Conservation (phyloP, 306 rosid genomes). For the Malus orientalis region DNA sequence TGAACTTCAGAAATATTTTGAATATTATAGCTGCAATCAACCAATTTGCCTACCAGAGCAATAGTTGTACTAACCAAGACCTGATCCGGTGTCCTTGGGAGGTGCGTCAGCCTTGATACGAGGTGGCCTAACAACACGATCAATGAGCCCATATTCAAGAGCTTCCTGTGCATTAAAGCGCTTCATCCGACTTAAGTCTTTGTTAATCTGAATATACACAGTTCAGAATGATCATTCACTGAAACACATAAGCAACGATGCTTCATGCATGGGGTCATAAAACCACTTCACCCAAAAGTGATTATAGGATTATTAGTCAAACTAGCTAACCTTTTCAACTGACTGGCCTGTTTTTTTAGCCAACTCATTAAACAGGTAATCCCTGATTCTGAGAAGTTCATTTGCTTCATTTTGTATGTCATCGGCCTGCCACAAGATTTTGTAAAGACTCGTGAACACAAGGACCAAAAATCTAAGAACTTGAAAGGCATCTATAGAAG, state of each 20-base stretch:
- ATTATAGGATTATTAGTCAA: neutral
- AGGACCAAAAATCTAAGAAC: conserved; percentile 9
- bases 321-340: conserved; percentile 64
- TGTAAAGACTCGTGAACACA: conserved; percentile 13
- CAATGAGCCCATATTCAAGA: conserved; percentile 85
- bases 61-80: conserved; percentile 58
- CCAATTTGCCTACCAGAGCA: conserved; percentile 9
- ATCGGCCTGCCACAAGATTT: conserved; percentile 55
- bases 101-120: conserved; percentile 80
- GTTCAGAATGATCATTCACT: neutral
- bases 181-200: conserved; percentile 65
- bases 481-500: neutral
- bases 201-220: conserved; percentile 44
- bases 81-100: conserved; percentile 55
- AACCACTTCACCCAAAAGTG: neutral
- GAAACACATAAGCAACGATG: neutral
- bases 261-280: neutral
- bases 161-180: conserved; percentile 72
- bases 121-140: conserved; percentile 68
- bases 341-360: conserved; percentile 80
- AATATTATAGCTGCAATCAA: conserved; percentile 4
- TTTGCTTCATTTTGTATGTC: conserved; percentile 83
- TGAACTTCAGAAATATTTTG: conserved; percentile 7
- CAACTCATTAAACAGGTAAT: conserved; percentile 64
- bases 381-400: conserved; percentile 82